phyloP scores from a whole-genome alignment of 805 yeast species.

The Ogataea methanolica region DNA sequence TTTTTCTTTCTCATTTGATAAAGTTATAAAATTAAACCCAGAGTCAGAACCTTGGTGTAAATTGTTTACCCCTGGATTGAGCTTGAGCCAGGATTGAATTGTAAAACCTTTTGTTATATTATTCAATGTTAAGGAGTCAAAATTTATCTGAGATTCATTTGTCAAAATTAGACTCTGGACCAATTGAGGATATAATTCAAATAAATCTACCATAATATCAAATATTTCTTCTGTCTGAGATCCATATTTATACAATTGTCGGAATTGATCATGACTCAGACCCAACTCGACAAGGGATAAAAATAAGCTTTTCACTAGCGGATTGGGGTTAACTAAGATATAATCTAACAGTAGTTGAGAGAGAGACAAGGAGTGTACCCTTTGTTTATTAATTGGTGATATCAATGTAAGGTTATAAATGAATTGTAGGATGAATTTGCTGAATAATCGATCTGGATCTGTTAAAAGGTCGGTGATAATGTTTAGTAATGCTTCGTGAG shows the following conservation, averaged over 20 bases:
- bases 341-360: constrained; percentile 7
- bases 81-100: constrained; percentile 23
- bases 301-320: constrained; percentile 1
- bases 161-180: constrained; percentile 9
- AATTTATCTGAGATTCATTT: constrained; percentile 8
- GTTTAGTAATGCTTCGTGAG: neutral
- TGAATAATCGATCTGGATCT: neutral
- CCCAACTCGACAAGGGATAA: constrained; percentile 18
- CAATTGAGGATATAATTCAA: constrained; percentile 3
- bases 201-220: constrained; percentile 2
- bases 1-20: neutral
- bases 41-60: neutral
- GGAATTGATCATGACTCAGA: constrained; percentile 7
- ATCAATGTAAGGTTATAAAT: constrained; percentile 10
- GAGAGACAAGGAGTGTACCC: constrained; percentile 11
- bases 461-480: constrained; percentile 2
- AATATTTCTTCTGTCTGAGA: constrained; percentile 1
- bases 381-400: constrained; percentile 19
- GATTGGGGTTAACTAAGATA: neutral
- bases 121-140: constrained; percentile 7
- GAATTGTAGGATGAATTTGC: constrained; percentile 10
- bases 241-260: constrained; percentile 8
- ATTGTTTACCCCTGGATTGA: constrained; percentile 6
- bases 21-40: constrained; percentile 4
- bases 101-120: constrained; percentile 17